Base-by-base conservation (phyloP, 208 protist species). In the Trypanosoma platydactyli region DNA sequence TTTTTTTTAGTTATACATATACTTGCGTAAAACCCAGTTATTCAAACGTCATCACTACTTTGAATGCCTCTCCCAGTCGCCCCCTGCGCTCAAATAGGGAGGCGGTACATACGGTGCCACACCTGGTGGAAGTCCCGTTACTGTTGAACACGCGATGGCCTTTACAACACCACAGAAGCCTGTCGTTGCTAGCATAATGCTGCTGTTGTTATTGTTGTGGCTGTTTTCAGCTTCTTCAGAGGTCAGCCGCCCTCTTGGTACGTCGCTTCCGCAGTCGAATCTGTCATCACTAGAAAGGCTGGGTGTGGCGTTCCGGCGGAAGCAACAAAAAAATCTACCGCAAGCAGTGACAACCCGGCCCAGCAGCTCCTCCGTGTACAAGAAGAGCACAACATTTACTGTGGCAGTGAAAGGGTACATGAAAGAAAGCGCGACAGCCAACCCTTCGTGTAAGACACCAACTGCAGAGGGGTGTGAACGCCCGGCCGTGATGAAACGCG, bases 81-180 rank as follows among this genome's bases (percentile, higher is more conserved):
- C n/a, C n/a, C n/a, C n/a, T n/a, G n/a, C n/a, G n/a, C n/a, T n/a
- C n/a, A n/a, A n/a, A n/a, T n/a, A n/a, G n/a, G n/a, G n/a, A n/a
- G n/a, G n/a, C n/a, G n/a, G n/a, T n/a, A n/a, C n/a, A 49, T 13
- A 7, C n/a, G 35, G n/a, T 1, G 22, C 25, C 12, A n/a, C 27
- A 7, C 7, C 16, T 3, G 61, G 61, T 33, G 61, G 50, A 24
- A 67, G 25, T 9, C 61, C 61, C 27, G 61, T 40, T 13, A 67
- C 61, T 0, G 61, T 67, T 1, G 61, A 56, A 30, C 61, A 67
- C 16, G 61, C 61, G 49, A 67, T 67, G 22, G 50, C 61, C 33
- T 48, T 67, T n/a, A 67, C 61, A 15, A 67, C 49, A 38, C 48
- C 61, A 35, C 61, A 67, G 33, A 67, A 67, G 9, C 61, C 61